Evolutionary conservation across 2,329 filamentous ascomycete species (phyloP), one percentile per base, ranked within the genome.

Genomic region (Fusarium nurragi): DNA sequence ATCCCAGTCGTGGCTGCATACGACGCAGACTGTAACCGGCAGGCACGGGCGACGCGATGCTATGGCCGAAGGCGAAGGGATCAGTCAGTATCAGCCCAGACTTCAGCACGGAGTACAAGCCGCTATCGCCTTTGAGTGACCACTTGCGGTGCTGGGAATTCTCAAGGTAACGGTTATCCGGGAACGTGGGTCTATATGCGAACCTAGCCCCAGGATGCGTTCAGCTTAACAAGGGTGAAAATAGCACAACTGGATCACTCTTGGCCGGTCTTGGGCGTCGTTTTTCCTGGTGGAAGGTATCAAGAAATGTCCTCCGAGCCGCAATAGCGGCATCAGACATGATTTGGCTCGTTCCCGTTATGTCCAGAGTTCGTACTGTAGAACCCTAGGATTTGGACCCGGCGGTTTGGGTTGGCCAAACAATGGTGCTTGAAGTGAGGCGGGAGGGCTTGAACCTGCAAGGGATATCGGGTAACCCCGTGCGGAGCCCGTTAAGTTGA

Each of bases 401-500:
- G 60, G 64, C 48, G 47, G 65, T 47, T 65, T 65, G 61, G 63
- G 63, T 60, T 56, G 57, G 48, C 43, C 55, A 56, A 30, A 52
- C 58, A 59, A 49, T 40, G 53, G 53, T 50, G 48, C 61, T 69
- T 60, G 65, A 67, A 68, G 59, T 69, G 68, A 72, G 66, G 70
- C 68, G 66, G 61, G 60, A 71, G 57, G 60, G 58, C 63, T 58
- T 65, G 40, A 45, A 53, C 51, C 54, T 68, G 65, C 67, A 71
- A 68, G 67, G 65, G 67, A 72, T 63, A 54, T 69, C 69, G 70
- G 70, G 70, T 71, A 70, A 68, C 64, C 66, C 66, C 70, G 68
- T 65, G 70, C 69, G 70, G 70, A 70, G 64, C 59, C 46, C 19
- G 44, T 46, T 41, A 57, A 65, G 64, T 67, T 60, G 56, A 68